Evolutionary conservation across 306 rosid species (phyloP).

Genomic region (Fagus crenata): DNA sequence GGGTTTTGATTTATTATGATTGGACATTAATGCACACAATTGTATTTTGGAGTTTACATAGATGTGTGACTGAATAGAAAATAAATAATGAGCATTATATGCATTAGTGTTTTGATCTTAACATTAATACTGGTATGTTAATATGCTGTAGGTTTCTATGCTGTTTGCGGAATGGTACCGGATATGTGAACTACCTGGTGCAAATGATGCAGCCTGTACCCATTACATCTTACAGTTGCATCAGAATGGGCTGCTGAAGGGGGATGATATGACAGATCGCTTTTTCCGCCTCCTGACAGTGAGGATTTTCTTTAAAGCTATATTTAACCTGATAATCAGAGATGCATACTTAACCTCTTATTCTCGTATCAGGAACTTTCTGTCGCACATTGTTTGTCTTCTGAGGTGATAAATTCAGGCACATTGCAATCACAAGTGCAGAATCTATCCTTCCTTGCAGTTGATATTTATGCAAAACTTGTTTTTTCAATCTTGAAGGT

Average conservation of each 20-base stretch:
- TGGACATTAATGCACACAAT: not conserved
- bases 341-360: conserved; percentile 8
- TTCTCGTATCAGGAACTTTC: conserved; percentile 61
- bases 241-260: conserved; percentile 81
- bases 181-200: conserved; percentile 83
- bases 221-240: conserved; percentile 73
- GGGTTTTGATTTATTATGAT: not conserved
- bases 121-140: conserved; percentile 21
- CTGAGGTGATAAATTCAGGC: conserved; percentile 68
- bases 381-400: conserved; percentile 74
- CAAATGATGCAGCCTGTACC: conserved; percentile 59
- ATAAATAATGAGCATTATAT: not conserved
- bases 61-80: not conserved
- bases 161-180: conserved; percentile 85
- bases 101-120: not conserved
- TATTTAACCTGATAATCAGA: not conserved
- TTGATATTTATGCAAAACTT: conserved; percentile 84
- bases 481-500: conserved; percentile 86
- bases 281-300: conserved; percentile 79
- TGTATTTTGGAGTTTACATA: not conserved
- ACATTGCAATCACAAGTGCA: conserved; percentile 66
- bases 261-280: conserved; percentile 85
- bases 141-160: conserved; percentile 58
- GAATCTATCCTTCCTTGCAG: conserved; percentile 72
- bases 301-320: conserved; percentile 20